Conservation (phyloP, 495 filamentous ascomycete genomes). For the Trypethelium eluteriae region DNA sequence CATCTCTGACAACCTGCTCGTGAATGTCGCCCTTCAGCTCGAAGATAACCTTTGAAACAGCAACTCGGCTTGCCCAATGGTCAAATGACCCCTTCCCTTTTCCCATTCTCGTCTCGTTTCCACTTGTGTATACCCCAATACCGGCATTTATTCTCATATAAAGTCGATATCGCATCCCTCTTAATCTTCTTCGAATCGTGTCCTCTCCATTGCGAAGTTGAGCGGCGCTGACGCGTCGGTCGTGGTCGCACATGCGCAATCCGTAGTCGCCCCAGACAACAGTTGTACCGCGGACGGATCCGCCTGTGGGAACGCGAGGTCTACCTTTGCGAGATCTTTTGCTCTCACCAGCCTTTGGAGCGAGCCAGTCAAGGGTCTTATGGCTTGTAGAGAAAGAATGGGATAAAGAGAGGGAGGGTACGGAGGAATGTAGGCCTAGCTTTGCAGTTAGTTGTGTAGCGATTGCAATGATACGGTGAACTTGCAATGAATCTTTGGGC, state of each 20-base stretch:
- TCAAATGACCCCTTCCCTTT: slow-evolving; percentile 98
- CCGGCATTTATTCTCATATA: slow-evolving; percentile 87
- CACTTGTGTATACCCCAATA: slow-evolving; percentile 88
- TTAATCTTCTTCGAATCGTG: slow-evolving; percentile 75
- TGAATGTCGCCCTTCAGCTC: slow-evolving; percentile 87
- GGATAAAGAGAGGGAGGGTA: slow-evolving; percentile 19
- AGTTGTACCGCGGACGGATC: slow-evolving; percentile 83
- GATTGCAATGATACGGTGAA: neutral
- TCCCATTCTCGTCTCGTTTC: slow-evolving; percentile 95
- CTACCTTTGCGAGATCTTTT: slow-evolving; percentile 87
- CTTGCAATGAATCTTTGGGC: neutral
- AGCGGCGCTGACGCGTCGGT: slow-evolving; percentile 78
- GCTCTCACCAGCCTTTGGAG: slow-evolving; percentile 63
- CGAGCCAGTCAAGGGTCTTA: slow-evolving; percentile 62
- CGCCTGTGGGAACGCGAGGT: slow-evolving; percentile 79
- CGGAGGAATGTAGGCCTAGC: slow-evolving; percentile 23
- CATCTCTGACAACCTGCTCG: slow-evolving; percentile 89
- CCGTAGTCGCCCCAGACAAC: slow-evolving; percentile 96
- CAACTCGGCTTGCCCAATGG: slow-evolving; percentile 84
- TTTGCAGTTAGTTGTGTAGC: neutral
- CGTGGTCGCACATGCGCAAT: slow-evolving; percentile 85
- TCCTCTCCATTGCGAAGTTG: slow-evolving; percentile 86
- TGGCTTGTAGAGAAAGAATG: slow-evolving; percentile 71
- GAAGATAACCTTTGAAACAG: slow-evolving; percentile 81
- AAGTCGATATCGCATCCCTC: slow-evolving; percentile 86